Evolutionary conservation across 331 rosid species (phyloP).

Genomic region (Dryas integrifolia): DNA sequence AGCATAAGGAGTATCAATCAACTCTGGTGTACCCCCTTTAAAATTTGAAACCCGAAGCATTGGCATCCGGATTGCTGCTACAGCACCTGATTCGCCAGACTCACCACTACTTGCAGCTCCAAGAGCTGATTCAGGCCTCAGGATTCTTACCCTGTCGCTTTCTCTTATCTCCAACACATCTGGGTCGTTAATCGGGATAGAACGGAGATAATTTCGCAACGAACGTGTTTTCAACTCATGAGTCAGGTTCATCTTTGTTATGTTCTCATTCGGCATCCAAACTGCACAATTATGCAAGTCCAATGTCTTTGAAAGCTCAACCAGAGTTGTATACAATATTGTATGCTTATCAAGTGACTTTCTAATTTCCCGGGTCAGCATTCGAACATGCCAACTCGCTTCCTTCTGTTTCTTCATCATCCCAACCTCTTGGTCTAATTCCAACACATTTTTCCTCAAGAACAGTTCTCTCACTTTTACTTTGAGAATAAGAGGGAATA

Average conservation of each 20-base stretch:
- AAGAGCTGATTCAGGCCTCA: constrained; percentile 61
- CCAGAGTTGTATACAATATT: constrained; percentile 68
- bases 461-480: constrained; percentile 72
- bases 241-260: constrained; percentile 58
- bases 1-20: constrained; percentile 64
- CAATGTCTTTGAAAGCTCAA: constrained; percentile 74
- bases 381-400: constrained; percentile 79
- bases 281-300: constrained; percentile 71
- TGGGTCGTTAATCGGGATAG: constrained; percentile 50
- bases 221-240: constrained; percentile 58
- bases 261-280: constrained; percentile 70
- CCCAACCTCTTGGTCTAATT: constrained; percentile 78
- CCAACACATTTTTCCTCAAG: constrained; percentile 71
- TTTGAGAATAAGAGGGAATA: constrained; percentile 72
- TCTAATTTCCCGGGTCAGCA: constrained; percentile 70
- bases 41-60: constrained; percentile 72
- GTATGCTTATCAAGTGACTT: constrained; percentile 72
- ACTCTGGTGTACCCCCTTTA: constrained; percentile 77
- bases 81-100: constrained; percentile 53
- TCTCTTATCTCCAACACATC: constrained; percentile 56
- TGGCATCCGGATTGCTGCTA: constrained; percentile 78
- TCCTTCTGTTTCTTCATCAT: constrained; percentile 75
- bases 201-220: constrained; percentile 19
- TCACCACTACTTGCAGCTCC: constrained; percentile 61
- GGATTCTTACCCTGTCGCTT: constrained; percentile 51